These are phyloP conservation scores for Dunaliella primolecta DNA, from an alignment of 139 green algal genomes.

Conservation along the genomic window DNA sequence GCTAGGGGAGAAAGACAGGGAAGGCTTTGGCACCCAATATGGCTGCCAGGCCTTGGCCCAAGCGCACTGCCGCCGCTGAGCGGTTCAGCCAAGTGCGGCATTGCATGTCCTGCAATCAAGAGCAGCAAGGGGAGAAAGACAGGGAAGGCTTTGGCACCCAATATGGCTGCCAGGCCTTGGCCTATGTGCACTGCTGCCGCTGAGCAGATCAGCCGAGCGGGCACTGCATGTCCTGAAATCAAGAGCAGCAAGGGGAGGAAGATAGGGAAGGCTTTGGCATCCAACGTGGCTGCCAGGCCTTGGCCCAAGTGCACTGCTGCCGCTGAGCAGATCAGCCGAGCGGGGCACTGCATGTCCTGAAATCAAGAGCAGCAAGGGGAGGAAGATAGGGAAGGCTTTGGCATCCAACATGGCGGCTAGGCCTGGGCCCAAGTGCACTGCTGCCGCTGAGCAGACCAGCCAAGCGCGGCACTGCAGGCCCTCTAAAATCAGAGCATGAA, in stretches of 20 bases:
- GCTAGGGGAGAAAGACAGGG: background rate
- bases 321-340: background rate
- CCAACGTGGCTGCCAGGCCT: background rate
- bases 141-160: too few relatives aligned
- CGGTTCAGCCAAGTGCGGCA: background rate
- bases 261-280: background rate
- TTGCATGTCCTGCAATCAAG: background rate
- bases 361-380: too few relatives aligned
- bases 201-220: background rate
- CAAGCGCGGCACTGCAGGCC: too few relatives aligned
- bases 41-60: background rate
- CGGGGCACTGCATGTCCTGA: background rate
- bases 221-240: background rate
- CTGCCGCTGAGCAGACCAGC: too few relatives aligned
- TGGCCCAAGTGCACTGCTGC: background rate
- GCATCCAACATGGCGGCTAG: too few relatives aligned
- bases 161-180: background rate
- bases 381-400: too few relatives aligned
- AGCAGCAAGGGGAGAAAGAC: too few relatives aligned
- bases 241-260: too few relatives aligned
- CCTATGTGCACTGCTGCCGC: background rate
- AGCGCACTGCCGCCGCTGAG: background rate
- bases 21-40: background rate
- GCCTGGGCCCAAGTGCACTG: too few relatives aligned
- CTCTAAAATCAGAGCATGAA: too few relatives aligned